Evolutionary conservation across 2,329 filamentous ascomycete species (phyloP).

Genomic region (Cryphonectria carpinicola): DNA sequence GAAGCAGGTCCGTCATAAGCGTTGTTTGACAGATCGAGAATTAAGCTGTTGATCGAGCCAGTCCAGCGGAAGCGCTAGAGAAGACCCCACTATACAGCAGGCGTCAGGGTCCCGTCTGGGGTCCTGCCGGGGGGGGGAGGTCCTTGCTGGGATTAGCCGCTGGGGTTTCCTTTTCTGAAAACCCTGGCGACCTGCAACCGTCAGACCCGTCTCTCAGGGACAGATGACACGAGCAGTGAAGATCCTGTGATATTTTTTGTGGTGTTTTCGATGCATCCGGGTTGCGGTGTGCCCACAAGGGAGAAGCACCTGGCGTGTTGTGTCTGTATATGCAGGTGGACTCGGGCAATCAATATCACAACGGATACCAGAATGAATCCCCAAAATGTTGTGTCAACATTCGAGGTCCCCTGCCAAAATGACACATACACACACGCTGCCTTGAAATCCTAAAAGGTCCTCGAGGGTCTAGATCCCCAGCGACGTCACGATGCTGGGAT

Average conservation of each 20-base stretch:
- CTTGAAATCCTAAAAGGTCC: not conserved
- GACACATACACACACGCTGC: not conserved
- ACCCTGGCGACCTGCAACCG: constrained; percentile 8
- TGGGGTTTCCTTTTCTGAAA: not conserved
- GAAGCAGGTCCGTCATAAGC: constrained; percentile 12
- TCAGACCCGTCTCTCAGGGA: constrained; percentile 13
- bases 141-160: not conserved
- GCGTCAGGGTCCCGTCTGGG: constrained; percentile 11
- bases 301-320: not conserved
- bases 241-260: not conserved
- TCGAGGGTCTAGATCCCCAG: constrained; percentile 4
- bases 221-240: not conserved
- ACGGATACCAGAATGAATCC: not conserved
- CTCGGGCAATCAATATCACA: not conserved
- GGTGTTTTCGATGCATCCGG: not conserved
- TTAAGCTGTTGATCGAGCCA: constrained; percentile 15
- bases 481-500: constrained; percentile 2
- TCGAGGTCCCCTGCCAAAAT: not conserved
- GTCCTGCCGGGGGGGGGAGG: not conserved
- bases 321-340: not conserved
- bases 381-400: not conserved
- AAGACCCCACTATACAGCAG: constrained; percentile 6
- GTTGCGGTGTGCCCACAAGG: not conserved
- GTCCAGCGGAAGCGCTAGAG: constrained; percentile 13
- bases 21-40: constrained; percentile 18